Percentiles rank a stretch among this genome's conserved stretches.
phyloP scores from a whole-genome alignment of 345 rosid genomes.

The Xanthoceras sorbifolium region DNA sequence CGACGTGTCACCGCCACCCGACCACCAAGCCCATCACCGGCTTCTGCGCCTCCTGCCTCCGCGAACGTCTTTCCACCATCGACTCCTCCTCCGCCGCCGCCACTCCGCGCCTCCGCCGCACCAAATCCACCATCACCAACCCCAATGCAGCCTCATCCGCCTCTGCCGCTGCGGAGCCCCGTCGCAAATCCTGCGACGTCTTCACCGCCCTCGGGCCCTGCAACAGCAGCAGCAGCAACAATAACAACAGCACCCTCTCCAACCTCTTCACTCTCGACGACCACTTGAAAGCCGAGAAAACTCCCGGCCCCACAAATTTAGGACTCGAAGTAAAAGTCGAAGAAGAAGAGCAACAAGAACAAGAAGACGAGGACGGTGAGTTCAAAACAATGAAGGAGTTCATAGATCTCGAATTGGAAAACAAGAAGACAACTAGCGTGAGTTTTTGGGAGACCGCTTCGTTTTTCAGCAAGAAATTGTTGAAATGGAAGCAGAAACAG shows the following conservation, averaged over 20 bases:
- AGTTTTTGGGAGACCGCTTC: conserved; percentile 57
- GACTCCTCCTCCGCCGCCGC: conserved; percentile 39
- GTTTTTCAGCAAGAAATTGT: conserved; percentile 48
- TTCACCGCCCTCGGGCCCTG: conserved; percentile 22
- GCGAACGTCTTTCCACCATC: conserved; percentile 74
- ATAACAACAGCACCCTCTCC: conserved; percentile 34
- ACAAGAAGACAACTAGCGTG: conserved; percentile 28
- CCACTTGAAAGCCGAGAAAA: conserved; percentile 14
- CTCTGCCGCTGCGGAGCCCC: conserved; percentile 43
- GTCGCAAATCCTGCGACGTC: conserved; percentile 61
- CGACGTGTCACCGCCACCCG: conserved; percentile 66
- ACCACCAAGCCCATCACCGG: conserved; percentile 51
- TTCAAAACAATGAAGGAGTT: conserved; percentile 61
- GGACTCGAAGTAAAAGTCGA: conserved; percentile 24
- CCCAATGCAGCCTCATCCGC: conserved; percentile 22
- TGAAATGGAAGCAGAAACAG: conserved; percentile 45
- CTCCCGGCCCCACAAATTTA: not conserved
- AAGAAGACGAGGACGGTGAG: conserved; percentile 35
- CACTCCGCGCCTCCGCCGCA: conserved; percentile 48
- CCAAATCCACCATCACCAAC: conserved; percentile 45
- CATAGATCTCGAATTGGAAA: conserved; percentile 62
- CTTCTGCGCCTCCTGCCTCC: conserved; percentile 73
- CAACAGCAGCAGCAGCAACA: not conserved
- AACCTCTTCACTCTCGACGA: conserved; percentile 50
- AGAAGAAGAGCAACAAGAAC: conserved; percentile 16